Percentiles rank a stretch among this genome's conserved stretches.
Evolutionary conservation across 225 moss, liverwort and hornwort genomes (phyloP).

Genomic region (Marchantia paleacea): DNA sequence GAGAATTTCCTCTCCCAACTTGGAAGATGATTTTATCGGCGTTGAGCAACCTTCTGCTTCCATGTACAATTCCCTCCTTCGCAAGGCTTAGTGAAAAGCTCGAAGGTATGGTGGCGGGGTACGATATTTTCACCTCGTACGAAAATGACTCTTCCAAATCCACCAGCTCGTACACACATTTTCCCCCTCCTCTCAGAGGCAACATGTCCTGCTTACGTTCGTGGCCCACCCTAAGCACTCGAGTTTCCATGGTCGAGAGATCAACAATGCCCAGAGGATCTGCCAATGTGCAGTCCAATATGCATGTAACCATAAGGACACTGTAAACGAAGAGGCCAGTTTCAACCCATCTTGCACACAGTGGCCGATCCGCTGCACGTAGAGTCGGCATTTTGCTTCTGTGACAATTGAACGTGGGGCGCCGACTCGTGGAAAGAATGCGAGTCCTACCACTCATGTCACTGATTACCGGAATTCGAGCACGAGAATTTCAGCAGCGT

Average conservation of each 20-base stretch:
- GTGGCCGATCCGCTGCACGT: neutral
- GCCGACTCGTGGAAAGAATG: no score
- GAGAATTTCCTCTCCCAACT: neutral
- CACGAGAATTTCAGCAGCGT: neutral
- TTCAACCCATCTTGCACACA: neutral
- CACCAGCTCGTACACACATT: slow-evolving; percentile 39
- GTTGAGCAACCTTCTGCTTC: slow-evolving; percentile 29
- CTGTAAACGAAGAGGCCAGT: neutral
- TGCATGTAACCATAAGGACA: neutral
- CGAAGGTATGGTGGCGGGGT: slow-evolving; percentile 42
- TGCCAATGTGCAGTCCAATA: neutral
- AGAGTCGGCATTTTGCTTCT: neutral
- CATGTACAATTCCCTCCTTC: neutral
- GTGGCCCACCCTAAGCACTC: slow-evolving; percentile 24
- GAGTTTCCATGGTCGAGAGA: slow-evolving; percentile 21
- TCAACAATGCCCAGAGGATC: neutral
- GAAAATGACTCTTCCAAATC: slow-evolving; percentile 31
- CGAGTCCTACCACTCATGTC: no score
- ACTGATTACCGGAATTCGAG: no score
- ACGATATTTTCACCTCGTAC: slow-evolving; percentile 53
- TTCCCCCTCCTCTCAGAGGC: slow-evolving; percentile 27
- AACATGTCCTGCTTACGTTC: slow-evolving; percentile 26
- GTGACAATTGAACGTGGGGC: neutral
- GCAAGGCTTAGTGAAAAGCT: slow-evolving; percentile 30
- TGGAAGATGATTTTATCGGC: slow-evolving; percentile 41